Evolutionary conservation across 805 yeast genomes (phyloP), one percentile per base, ranked within the genome.

Genomic region (Ogataea trehaloabstinens): DNA sequence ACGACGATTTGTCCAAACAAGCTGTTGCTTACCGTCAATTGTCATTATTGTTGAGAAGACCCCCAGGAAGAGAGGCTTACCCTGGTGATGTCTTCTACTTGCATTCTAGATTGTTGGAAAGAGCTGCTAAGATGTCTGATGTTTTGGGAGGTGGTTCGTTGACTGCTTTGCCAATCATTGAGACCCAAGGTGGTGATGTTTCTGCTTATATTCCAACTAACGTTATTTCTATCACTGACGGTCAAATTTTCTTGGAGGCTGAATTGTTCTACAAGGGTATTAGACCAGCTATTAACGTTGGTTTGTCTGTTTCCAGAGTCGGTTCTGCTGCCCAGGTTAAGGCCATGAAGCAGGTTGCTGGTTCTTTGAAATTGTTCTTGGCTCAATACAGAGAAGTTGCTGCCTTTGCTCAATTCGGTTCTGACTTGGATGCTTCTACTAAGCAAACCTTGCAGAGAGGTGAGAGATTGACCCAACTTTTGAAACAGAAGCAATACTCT

Each of bases 301-400:
- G 99, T 90, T 83, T 91, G 66, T 93, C 98, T 64, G 99, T 91
- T 63, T 93, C 99, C 64, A 95, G 99, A 82, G 99, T 93, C 78
- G 99, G 99, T 77, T 91, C 98, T 55, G 99, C 99, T 65, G 99
- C 99, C 65, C 99, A 93, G 81, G 98, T 93, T 64, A 93, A 93
- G 83, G 99, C 99, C 74, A 88, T 93, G 95, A 93, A 93, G 78
- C 98, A 93, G 82, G 98, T 93, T 74, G 99, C 99, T 60, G 99
- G 99, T 85, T 93, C 99, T 60, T 85, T 93, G 77, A 93, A 93
- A 76, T 87, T 93, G 73, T 93, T 89, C 96, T 86, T 93, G 82
- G 99, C 99, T 64, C 99, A 93, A 81, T 93, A 93, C 86, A 90
- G 99, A 88, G 99, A 93, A 84, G 99, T 93, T 63, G 99, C 99